Evolutionary conservation across 1,284 basidiomycete genomes (phyloP).

Genomic region (Wolfiporia cocos): DNA sequence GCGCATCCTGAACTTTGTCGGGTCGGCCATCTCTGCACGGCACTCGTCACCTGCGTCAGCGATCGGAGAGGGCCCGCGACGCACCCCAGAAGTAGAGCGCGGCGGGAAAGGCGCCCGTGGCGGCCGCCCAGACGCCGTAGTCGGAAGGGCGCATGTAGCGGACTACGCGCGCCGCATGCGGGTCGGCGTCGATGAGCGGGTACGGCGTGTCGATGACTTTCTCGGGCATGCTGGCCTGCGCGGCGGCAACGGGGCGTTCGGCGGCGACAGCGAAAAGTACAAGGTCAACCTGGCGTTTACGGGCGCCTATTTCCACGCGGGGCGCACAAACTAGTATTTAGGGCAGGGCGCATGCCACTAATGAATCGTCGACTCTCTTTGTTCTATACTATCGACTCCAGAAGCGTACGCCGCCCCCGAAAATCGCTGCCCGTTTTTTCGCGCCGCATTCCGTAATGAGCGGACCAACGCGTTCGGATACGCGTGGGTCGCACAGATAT

Average conservation of each 20-base stretch:
- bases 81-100: conserved; percentile 73
- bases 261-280: conserved; percentile 6
- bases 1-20: conserved; percentile 34
- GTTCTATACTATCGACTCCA: no score
- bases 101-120: conserved; percentile 75
- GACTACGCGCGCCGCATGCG: conserved; percentile 85
- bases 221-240: no score
- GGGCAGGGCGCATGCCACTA: no score
- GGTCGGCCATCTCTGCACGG: conserved; percentile 40
- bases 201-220: conserved; percentile 69
- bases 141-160: conserved; percentile 88
- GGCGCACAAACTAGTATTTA: no score
- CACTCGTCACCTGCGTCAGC: conserved; percentile 1
- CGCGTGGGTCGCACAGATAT: no score
- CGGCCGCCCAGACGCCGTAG: conserved; percentile 80
- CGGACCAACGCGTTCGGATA: no score
- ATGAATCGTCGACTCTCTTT: no score
- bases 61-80: no score
- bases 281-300: background rate
- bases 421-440: no score
- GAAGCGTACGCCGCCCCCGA: no score
- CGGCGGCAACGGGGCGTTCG: conserved; percentile 21
- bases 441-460: no score
- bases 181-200: conserved; percentile 90
- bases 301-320: background rate